Percentiles rank a stretch among this genome's conserved stretches.
Conservation (phyloP, 305 asterid genomes). For the Galium porrigens region DNA sequence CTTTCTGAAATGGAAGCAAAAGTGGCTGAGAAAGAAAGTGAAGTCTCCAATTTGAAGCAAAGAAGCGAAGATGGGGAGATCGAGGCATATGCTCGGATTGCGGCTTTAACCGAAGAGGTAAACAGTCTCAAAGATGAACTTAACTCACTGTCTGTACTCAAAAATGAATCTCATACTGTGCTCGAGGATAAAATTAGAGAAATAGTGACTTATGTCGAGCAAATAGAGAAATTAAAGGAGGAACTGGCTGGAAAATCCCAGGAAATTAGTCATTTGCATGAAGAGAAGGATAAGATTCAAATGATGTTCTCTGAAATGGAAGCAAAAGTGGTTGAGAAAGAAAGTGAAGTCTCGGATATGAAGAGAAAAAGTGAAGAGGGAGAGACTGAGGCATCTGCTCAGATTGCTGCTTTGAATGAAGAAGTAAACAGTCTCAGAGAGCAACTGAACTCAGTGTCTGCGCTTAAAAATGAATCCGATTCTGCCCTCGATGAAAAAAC, state of each 20-base stretch:
- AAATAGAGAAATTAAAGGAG: constrained; percentile 28
- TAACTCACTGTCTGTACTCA: constrained; percentile 30
- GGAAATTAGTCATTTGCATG: constrained; percentile 30
- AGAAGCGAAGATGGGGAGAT: constrained; percentile 31
- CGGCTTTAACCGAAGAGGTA: constrained; percentile 31
- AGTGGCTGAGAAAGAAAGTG: constrained; percentile 30
- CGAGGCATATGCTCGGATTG: constrained; percentile 26
- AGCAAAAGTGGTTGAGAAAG: constrained; percentile 27
- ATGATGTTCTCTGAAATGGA: constrained; percentile 35
- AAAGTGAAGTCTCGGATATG: constrained; percentile 26
- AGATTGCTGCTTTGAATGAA: constrained; percentile 27
- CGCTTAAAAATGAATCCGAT: constrained; percentile 43
- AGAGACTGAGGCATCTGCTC: constrained; percentile 32
- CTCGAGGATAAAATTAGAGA: constrained; percentile 35
- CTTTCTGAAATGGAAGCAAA: constrained; percentile 32
- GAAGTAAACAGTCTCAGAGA: constrained; percentile 32
- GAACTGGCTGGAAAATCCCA: constrained; percentile 19
- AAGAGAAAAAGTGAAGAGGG: constrained; percentile 29
- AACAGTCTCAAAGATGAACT: constrained; percentile 36
- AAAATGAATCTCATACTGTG: constrained; percentile 33
- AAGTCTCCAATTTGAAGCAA: constrained; percentile 25
- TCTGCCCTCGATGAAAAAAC: constrained; percentile 26
- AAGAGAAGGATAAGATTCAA: constrained; percentile 30
- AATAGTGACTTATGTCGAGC: constrained; percentile 23
- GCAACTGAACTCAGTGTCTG: constrained; percentile 31